A percentile compares a stretch with the other conserved stretches of the same genome.
Conservation (phyloP, 1,139 yeast genomes). For the Meyerozyma smithsonii region DNA sequence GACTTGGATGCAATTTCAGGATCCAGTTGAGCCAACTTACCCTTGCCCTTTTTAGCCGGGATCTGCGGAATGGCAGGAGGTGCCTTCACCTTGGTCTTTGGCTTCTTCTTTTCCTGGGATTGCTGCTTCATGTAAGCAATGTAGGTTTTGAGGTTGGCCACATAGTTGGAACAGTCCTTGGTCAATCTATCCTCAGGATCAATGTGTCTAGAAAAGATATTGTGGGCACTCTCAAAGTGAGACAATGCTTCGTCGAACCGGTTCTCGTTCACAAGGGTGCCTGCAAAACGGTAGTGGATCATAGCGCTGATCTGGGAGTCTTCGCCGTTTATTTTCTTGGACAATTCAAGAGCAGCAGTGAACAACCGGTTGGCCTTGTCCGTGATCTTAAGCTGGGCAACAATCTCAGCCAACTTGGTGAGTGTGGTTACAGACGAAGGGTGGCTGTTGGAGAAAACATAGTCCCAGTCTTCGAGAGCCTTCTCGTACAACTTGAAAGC, state of each 20-base stretch:
- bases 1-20: constrained; percentile 58
- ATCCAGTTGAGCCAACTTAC: constrained; percentile 29
- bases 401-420: constrained; percentile 57
- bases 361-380: constrained; percentile 33
- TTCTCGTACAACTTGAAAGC: constrained; percentile 61
- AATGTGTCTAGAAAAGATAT: constrained; percentile 47
- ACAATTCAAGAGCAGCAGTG: constrained; percentile 45
- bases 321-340: constrained; percentile 49
- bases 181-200: constrained; percentile 65
- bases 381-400: constrained; percentile 46
- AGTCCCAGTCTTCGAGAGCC: constrained; percentile 54
- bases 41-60: constrained; percentile 21
- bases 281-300: constrained; percentile 63
- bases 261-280: constrained; percentile 50
- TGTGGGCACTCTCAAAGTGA: constrained; percentile 48
- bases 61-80: constrained; percentile 9
- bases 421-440: constrained; percentile 67
- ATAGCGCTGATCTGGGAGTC: constrained; percentile 56
- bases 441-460: constrained; percentile 55
- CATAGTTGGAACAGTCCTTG: constrained; percentile 60
- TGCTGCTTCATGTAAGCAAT: constrained; percentile 29
- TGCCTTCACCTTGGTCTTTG: constrained; percentile 10
- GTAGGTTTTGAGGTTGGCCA: constrained; percentile 45
- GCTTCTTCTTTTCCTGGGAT: constrained; percentile 25
- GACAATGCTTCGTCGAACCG: constrained; percentile 53